Evolutionary conservation across 169 alveolate genomes (phyloP).

Genomic region (Miamiensis avidus): DNA sequence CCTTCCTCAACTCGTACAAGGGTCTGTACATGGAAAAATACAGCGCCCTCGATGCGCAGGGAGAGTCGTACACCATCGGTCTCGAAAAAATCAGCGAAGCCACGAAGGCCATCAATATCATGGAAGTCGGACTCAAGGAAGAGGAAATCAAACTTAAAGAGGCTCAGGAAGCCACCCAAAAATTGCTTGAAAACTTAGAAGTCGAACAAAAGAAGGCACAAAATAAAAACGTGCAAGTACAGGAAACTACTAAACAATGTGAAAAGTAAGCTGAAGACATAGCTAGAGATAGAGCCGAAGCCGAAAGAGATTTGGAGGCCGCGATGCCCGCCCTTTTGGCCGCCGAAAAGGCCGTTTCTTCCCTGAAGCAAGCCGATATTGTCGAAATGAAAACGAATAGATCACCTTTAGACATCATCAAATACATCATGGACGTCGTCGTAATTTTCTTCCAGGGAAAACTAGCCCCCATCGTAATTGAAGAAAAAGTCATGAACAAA

Average conservation of each 20-base stretch:
- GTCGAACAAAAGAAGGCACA: constrained; percentile 94
- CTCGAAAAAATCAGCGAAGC: constrained; percentile 94
- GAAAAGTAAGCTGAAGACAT: constrained; percentile 87
- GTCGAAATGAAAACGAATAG: constrained; percentile 91
- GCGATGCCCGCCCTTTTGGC: constrained; percentile 93
- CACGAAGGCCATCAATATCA: constrained; percentile 90
- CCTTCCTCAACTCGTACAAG: constrained; percentile 94
- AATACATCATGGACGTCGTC: constrained; percentile 91
- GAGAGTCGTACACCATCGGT: constrained; percentile 93
- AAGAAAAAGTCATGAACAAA: constrained; percentile 15
- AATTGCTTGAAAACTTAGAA: constrained; percentile 89
- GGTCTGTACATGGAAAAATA: constrained; percentile 89
- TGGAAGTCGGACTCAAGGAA: constrained; percentile 91
- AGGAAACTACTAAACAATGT: constrained; percentile 84
- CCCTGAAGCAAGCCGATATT: constrained; percentile 91
- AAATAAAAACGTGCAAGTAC: constrained; percentile 92
- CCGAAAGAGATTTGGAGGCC: constrained; percentile 92
- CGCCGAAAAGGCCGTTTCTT: constrained; percentile 93
- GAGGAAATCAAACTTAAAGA: constrained; percentile 93
- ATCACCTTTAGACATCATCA: constrained; percentile 91
- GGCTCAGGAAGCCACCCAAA: constrained; percentile 91
- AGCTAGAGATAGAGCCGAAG: constrained; percentile 90
- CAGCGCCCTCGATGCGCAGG: constrained; percentile 90
- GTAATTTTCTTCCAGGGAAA: constrained; percentile 80
- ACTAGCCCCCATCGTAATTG: constrained; percentile 55